These are phyloP conservation scores for Tolypocladium sp. DNA, from an alignment of 2,329 filamentous ascomycete genomes.

Conservation along the genomic window DNA sequence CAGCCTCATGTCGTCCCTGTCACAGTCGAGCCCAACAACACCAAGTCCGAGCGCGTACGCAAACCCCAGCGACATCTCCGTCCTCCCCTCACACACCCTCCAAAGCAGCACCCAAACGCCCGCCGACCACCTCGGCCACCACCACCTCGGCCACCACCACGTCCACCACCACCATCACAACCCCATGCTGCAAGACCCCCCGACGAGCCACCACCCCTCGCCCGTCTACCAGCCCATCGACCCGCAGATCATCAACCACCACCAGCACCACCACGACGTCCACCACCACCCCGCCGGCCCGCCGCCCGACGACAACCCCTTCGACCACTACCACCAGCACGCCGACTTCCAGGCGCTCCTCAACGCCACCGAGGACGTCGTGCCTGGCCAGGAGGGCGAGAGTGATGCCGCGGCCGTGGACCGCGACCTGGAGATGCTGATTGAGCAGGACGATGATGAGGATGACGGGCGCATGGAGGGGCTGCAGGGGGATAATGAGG, in stretches of 20 bases:
- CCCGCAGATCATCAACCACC: conserved; percentile 46
- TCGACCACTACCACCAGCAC: conserved; percentile 32
- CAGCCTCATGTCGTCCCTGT: conserved; percentile 15
- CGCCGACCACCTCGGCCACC: conserved; percentile 15
- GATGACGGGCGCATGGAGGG: conserved; percentile 19
- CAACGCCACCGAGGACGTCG: conserved; percentile 34
- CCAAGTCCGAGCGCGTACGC: conserved; percentile 31
- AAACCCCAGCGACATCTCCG: conserved; percentile 39
- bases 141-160: conserved; percentile 8
- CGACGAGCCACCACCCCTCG: conserved; percentile 13
- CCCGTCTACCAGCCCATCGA: conserved; percentile 47
- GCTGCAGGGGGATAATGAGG: conserved; percentile 7
- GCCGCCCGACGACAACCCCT: conserved; percentile 20
- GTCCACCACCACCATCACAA: conserved; percentile 20
- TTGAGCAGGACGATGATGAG: conserved; percentile 35
- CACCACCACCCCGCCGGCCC: conserved; percentile 11
- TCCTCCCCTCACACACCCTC: conserved; percentile 26
- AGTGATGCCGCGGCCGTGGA: conserved; percentile 33
- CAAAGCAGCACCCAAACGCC: conserved; percentile 3
- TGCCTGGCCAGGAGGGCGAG: conserved; percentile 12
- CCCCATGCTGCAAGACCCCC: conserved; percentile 21
- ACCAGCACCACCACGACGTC: conserved; percentile 15
- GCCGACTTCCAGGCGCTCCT: conserved; percentile 46
- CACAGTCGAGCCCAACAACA: conserved; percentile 11
- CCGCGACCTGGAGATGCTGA: conserved; percentile 42